A percentile compares a stretch with the other conserved stretches of the same genome.
Conservation (phyloP, 257 asterid species). For the Solanum etuberosum region DNA sequence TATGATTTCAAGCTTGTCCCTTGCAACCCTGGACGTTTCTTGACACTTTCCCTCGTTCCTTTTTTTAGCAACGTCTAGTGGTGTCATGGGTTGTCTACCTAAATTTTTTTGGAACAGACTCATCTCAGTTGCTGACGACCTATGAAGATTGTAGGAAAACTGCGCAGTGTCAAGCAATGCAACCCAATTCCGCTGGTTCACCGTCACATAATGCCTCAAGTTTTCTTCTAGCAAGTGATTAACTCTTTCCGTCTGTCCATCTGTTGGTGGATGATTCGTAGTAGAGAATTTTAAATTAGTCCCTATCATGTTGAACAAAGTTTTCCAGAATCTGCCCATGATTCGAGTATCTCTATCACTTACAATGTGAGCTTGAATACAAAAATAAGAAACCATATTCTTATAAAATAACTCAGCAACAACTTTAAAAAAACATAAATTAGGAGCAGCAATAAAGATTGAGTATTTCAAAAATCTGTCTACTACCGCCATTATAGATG, state of each 20-base stretch:
- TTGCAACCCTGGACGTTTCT: background rate
- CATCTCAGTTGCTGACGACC: background rate
- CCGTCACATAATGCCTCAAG: background rate
- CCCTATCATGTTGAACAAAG: background rate
- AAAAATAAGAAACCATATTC: no score
- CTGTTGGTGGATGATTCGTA: background rate
- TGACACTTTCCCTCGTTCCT: background rate
- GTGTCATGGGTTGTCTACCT: background rate
- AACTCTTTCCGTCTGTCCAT: background rate
- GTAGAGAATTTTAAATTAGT: background rate
- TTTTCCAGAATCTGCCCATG: background rate
- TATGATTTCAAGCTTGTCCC: background rate
- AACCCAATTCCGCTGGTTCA: background rate
- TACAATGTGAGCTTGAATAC: background rate
- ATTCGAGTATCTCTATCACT: background rate
- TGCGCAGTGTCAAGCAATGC: background rate
- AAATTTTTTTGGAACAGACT: rapidly evolving
- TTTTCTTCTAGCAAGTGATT: background rate
- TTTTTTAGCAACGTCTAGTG: background rate
- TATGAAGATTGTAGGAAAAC: no score
- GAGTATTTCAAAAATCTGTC: background rate
- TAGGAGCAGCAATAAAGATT: background rate
- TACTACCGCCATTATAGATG: background rate
- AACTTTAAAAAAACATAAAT: background rate
- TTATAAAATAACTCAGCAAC: background rate